These are phyloP conservation scores for Scleroderma bovista DNA, from an alignment of 768 basidiomycete species.

Conservation along the genomic window DNA sequence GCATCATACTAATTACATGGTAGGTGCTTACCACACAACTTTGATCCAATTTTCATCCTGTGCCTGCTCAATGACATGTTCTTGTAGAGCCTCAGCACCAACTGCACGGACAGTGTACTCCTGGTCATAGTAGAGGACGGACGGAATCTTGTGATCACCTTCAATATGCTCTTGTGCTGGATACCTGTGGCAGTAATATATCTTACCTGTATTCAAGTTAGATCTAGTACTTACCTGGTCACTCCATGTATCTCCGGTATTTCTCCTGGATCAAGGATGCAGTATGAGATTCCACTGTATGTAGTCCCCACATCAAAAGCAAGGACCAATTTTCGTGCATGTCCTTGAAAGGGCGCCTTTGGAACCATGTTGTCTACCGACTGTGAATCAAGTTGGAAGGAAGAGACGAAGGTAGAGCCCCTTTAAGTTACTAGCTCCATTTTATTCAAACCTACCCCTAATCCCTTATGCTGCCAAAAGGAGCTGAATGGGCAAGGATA, in stretches of 20 bases:
- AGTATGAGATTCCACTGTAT: slow-evolving; percentile 32
- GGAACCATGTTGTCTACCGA: too few relatives aligned
- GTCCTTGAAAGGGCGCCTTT: slow-evolving; percentile 33
- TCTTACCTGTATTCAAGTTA: too few relatives aligned
- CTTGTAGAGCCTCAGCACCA: slow-evolving; percentile 36
- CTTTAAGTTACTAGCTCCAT: too few relatives aligned
- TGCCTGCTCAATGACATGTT: slow-evolving; percentile 29
- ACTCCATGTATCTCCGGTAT: slow-evolving; percentile 18
- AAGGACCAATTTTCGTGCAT: slow-evolving; percentile 26
- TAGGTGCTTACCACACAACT: slow-evolving; percentile 36
- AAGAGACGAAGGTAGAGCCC: too few relatives aligned
- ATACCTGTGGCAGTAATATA: slow-evolving; percentile 19
- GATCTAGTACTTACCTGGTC: slow-evolving; percentile 12
- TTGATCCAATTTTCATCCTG: slow-evolving; percentile 36
- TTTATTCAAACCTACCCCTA: too few relatives aligned
- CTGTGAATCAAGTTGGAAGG: too few relatives aligned
- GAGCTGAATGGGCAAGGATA: too few relatives aligned
- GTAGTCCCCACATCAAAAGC: slow-evolving; percentile 34
- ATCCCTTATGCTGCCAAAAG: too few relatives aligned
- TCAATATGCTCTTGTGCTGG: slow-evolving; percentile 32
- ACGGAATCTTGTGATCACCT: slow-evolving; percentile 39
- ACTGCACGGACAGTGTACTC: slow-evolving; percentile 32
- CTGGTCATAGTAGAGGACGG: slow-evolving; percentile 38
- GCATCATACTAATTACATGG: too few relatives aligned
- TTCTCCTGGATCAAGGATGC: slow-evolving; percentile 34